A percentile compares a stretch with the other conserved stretches of the same genome.
Evolutionary conservation across 2,329 filamentous ascomycete species (phyloP).

Genomic region (Ascochyta viciae-villosae): DNA sequence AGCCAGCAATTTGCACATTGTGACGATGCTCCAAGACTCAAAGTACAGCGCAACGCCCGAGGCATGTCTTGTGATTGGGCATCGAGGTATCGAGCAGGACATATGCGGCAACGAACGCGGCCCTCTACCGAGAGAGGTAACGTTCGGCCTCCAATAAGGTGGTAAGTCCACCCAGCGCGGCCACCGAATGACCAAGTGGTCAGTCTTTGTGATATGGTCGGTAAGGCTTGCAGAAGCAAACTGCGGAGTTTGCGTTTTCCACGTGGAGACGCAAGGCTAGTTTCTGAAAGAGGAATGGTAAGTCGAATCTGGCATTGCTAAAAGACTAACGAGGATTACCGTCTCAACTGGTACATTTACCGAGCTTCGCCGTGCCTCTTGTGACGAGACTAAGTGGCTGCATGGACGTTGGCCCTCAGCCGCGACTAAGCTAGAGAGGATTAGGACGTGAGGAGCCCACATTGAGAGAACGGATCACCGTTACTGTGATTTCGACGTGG

Average conservation of each 20-base stretch:
- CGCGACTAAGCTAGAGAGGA: conserved; percentile 3
- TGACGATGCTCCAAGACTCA: neutral
- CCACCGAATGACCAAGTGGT: neutral
- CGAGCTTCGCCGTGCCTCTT: conserved; percentile 14
- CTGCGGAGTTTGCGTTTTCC: conserved; percentile 1
- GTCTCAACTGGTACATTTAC: neutral
- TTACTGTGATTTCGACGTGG: neutral
- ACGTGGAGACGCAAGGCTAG: conserved; percentile 7
- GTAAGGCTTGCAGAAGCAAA: conserved; percentile 15
- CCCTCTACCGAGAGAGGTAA: neutral
- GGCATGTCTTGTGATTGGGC: conserved; percentile 6
- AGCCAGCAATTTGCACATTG: neutral
- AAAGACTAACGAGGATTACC: conserved; percentile 2
- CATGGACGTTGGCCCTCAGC: neutral
- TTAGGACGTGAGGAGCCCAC: neutral
- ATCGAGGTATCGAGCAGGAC: neutral
- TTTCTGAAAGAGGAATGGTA: conserved; percentile 1
- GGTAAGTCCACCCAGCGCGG: neutral
- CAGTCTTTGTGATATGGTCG: neutral
- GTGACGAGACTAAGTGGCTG: neutral
- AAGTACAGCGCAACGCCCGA: neutral
- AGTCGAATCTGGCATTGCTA: neutral
- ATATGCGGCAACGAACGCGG: conserved; percentile 2
- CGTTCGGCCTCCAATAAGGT: neutral
- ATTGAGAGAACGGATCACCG: neutral